Base-by-base conservation (phyloP, 768 basidiomycete genomes). In the Mycena leptocephala region DNA sequence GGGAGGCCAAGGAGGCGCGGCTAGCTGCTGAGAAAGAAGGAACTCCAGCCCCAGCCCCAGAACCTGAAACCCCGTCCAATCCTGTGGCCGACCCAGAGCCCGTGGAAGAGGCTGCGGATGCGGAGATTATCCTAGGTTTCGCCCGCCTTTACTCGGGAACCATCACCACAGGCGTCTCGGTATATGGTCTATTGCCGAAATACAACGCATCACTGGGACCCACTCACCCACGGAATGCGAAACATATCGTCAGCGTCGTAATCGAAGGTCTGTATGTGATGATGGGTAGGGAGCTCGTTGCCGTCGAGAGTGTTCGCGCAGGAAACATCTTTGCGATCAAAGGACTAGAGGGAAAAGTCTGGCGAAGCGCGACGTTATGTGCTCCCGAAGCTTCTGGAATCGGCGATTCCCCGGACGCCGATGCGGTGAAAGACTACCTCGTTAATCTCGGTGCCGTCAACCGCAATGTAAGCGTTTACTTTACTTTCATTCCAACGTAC, bases 221-320 rank as follows among this genome's bases (percentile, higher is more conserved):
- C 0, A 86, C 86, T 14, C 93, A 97, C 80, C 91, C 93, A 9
- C 81, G 84, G 37, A 99, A 99, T 84, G 85, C 83, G 18, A 92
- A 91, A 75, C 90, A 95, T 80, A 79, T 97, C 53, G 82, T 90
- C 28, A 85, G 87, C 11, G 89, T 93, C 28, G 88, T 87, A n/a
- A 91, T 97, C 18, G 90, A 93, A 72, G 93, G 92, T 8, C 84
- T 99, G 65, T 99, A 99, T 84, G 91, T 95, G 62, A 99, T 99
- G 96, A 99, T 99, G 98, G 98, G 98, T 3, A 87, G 96, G 53
- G 97, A 99, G 81, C 89, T 99, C n/a, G 93, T 96, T 0, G 89
- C 93, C 0, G 96, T 98, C 3, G 88, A 95, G 26, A 88, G 88
- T 74, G 97, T 99, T 1, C 90, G 90, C 35, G 97, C 98, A 2